phyloP scores from a whole-genome alignment of 768 basidiomycete species.

The Psilocybe cubensis region DNA sequence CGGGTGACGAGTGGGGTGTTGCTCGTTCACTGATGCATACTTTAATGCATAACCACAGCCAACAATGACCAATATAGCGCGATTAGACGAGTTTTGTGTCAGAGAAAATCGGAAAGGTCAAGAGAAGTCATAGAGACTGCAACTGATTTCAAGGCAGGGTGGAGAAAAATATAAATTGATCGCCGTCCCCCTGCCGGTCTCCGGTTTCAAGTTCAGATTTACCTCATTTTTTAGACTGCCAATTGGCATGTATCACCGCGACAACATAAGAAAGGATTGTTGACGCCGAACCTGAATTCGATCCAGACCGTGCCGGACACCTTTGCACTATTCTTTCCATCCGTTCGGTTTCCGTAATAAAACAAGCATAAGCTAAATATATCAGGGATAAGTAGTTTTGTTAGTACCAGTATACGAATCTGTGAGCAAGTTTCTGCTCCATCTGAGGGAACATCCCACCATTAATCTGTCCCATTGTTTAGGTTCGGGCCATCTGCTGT shows the following conservation, averaged over 20 bases:
- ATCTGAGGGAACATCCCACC: too few species aligned
- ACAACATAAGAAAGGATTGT: background rate
- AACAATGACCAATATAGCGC: background rate
- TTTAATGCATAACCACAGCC: background rate
- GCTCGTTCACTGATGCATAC: background rate
- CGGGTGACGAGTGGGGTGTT: background rate
- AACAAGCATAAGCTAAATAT: background rate
- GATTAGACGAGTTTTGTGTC: background rate
- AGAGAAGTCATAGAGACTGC: background rate
- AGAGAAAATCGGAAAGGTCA: background rate
- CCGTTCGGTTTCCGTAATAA: background rate
- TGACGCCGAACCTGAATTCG: background rate
- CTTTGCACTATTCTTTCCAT: background rate
- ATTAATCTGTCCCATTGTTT: too few species aligned
- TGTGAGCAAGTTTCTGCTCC: too few species aligned
- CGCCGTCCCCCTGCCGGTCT: constrained; percentile 3
- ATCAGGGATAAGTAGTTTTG: background rate
- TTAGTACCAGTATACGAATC: too few species aligned
- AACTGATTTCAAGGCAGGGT: background rate
- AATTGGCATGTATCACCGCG: background rate
- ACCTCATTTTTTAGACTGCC: background rate
- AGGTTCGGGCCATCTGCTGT: too few species aligned
- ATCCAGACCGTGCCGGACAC: background rate
- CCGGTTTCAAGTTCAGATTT: too few species aligned
- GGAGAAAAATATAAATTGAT: constrained; percentile 3